Conservation (phyloP, 768 basidiomycete species). For the Piloderma croceum region DNA sequence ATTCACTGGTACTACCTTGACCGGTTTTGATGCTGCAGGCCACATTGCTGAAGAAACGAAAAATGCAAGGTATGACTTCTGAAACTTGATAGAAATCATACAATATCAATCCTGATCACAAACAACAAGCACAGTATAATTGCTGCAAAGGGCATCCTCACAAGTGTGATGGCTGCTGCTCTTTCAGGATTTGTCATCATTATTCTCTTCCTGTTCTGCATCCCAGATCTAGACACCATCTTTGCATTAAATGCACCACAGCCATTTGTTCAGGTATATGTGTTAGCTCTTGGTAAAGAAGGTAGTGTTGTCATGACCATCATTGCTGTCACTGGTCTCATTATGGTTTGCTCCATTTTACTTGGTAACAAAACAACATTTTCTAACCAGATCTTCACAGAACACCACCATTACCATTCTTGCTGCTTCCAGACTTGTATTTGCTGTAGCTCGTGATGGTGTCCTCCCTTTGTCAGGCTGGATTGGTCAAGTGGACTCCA, state of each 20-base stretch:
- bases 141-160: conserved; percentile 79
- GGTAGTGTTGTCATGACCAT: conserved; percentile 84
- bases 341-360: conserved; percentile 60
- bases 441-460: conserved; percentile 52
- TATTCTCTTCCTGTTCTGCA: conserved; percentile 44
- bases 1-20: conserved; percentile 55
- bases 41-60: conserved; percentile 58
- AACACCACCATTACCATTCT: conserved; percentile 49
- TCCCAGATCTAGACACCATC: conserved; percentile 66
- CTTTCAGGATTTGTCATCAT: conserved; percentile 39
- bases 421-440: conserved; percentile 50
- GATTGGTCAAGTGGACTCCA: conserved; percentile 41
- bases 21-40: conserved; percentile 48
- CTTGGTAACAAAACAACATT: neutral
- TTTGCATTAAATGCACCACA: conserved; percentile 83
- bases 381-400: conserved; percentile 14
- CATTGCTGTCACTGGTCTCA: conserved; percentile 77
- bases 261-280: conserved; percentile 87
- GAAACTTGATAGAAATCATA: conserved; percentile 8
- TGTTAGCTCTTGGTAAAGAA: conserved; percentile 72
- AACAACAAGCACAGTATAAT: conserved; percentile 44
- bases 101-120: neutral
- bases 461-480: conserved; percentile 46
- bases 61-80: conserved; percentile 55
- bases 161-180: conserved; percentile 47